Percentiles rank a stretch among this genome's conserved stretches.
Evolutionary conservation across 257 asterid genomes (phyloP).

Genomic region (Solanum ahanhuiri): DNA sequence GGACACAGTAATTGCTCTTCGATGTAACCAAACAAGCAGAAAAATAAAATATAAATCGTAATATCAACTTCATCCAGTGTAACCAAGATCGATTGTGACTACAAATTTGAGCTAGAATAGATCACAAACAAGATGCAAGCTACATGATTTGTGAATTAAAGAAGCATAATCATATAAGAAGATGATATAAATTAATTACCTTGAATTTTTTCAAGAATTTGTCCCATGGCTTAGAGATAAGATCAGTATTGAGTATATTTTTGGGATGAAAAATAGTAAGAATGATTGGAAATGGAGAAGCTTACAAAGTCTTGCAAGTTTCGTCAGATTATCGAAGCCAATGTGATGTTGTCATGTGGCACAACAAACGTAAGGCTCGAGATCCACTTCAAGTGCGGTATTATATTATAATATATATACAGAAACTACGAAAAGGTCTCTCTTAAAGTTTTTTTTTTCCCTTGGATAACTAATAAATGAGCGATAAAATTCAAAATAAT

Average conservation of each 20-base stretch:
- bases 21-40: not conserved
- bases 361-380: slow-evolving; percentile 11
- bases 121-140: not conserved
- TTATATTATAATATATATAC: not conserved
- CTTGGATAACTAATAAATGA: no score
- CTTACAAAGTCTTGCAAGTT: not conserved
- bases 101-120: not conserved
- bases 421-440: not conserved
- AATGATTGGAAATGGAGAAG: not conserved
- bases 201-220: slow-evolving; percentile 57
- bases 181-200: slow-evolving; percentile 22
- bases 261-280: not conserved
- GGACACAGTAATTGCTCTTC: not conserved
- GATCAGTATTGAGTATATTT: not conserved
- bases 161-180: not conserved
- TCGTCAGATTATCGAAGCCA: not conserved
- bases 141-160: not conserved
- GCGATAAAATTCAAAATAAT: no score
- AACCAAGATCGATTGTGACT: not conserved
- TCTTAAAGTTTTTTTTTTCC: no score
- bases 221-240: slow-evolving; percentile 53
- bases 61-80: not conserved
- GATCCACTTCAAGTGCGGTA: slow-evolving; percentile 24
- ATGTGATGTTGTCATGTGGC: not conserved
- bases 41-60: not conserved